Percentiles rank a stretch among this genome's conserved stretches.
These are phyloP conservation scores for Pythium phragmiticola DNA, from an alignment of 352 stramenopile genomes.

Conservation along the genomic window DNA sequence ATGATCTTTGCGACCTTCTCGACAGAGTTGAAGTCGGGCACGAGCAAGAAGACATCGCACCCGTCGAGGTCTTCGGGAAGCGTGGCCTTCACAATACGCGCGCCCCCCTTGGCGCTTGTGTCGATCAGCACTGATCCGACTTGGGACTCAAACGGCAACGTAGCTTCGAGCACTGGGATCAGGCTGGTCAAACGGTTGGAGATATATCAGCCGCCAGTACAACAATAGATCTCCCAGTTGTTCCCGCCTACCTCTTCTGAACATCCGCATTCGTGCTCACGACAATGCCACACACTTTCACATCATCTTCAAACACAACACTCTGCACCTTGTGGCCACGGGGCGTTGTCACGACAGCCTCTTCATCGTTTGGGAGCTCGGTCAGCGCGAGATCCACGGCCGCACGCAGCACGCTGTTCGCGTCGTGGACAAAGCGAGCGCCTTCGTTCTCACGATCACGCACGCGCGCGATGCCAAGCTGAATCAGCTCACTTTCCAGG, in stretches of 20 bases:
- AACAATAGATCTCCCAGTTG: background rate
- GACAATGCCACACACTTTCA: constrained; percentile 75
- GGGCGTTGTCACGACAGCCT: constrained; percentile 78
- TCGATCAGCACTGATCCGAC: constrained; percentile 65
- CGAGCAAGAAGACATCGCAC: constrained; percentile 66
- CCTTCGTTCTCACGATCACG: constrained; percentile 72
- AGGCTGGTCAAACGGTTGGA: background rate
- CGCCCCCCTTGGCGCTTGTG: constrained; percentile 22
- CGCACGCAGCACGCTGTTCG: constrained; percentile 66
- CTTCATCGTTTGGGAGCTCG: constrained; percentile 78
- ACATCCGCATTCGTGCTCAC: constrained; percentile 48
- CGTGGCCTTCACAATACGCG: constrained; percentile 42
- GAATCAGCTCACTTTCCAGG: constrained; percentile 82
- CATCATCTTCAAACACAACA: constrained; percentile 71
- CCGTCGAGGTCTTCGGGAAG: constrained; percentile 67
- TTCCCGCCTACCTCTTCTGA: constrained; percentile 31
- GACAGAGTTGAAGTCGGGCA: constrained; percentile 60
- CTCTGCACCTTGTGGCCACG: constrained; percentile 70
- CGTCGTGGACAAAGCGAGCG: constrained; percentile 66
- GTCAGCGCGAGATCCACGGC: constrained; percentile 72
- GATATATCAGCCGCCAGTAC: background rate
- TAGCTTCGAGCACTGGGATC: constrained; percentile 39
- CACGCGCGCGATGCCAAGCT: constrained; percentile 79
- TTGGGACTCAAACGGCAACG: constrained; percentile 66
- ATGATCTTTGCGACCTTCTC: constrained; percentile 73